Evolutionary conservation across 805 yeast genomes (phyloP).

Genomic region (Yarrowia osloensis): DNA sequence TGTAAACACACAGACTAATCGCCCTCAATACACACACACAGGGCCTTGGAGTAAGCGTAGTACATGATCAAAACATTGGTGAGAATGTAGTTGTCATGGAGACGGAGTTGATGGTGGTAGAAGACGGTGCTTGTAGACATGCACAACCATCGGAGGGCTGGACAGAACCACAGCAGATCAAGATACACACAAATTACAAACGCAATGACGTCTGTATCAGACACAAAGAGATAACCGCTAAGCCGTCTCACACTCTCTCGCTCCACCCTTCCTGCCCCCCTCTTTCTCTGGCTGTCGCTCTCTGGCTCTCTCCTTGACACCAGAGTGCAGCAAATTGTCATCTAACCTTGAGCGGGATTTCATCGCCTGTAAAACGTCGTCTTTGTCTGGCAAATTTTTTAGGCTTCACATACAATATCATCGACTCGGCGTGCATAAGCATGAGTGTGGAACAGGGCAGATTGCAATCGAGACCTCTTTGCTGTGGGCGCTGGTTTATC

Average conservation of each 20-base stretch:
- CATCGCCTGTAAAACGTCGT: conserved; percentile 15
- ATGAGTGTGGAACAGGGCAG: conserved; percentile 25
- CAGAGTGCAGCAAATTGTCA: conserved; percentile 17
- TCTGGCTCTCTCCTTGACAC: not conserved
- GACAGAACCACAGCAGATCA: too few relatives aligned
- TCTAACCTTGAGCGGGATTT: conserved; percentile 30
- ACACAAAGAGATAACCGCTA: not conserved
- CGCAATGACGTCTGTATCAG: not conserved
- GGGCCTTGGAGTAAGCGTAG: not conserved
- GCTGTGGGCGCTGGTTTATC: too few relatives aligned
- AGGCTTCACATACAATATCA: conserved; percentile 17
- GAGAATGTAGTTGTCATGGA: not conserved
- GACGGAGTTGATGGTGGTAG: too few relatives aligned
- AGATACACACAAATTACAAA: too few relatives aligned
- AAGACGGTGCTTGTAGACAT: too few relatives aligned
- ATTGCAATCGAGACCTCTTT: not conserved
- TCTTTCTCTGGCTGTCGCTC: not conserved
- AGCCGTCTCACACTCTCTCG: not conserved
- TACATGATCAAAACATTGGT: not conserved
- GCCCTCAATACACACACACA: not conserved
- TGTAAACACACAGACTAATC: not conserved
- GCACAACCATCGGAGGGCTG: too few relatives aligned
- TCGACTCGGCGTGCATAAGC: conserved; percentile 28
- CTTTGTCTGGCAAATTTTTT: conserved; percentile 27
- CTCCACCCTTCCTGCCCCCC: not conserved